Base-by-base conservation (phyloP, 1,139 yeast genomes). In the Waltiozyma sp. region DNA sequence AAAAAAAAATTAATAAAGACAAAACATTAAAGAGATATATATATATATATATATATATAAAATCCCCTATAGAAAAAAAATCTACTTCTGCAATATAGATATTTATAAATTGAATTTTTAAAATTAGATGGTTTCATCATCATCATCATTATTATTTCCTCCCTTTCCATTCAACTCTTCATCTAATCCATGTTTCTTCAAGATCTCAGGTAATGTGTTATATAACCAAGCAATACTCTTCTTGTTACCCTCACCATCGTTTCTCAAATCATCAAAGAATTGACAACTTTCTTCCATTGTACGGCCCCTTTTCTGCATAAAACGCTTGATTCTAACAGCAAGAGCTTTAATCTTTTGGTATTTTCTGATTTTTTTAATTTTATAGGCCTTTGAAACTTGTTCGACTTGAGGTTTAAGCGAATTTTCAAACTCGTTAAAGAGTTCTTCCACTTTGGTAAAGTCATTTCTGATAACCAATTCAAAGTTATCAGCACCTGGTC, bases 221-320 rank as follows among this genome's bases (percentile, higher is more conserved):
- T 55, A 55, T 28, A 55, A 40, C 59, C 59, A 55, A 31, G 59
- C 57, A 21, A 55, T 49, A 2, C 57, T 51, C 49, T 54, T 53
- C 37, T 55, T 53, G 14, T 52, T 47, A 40, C 51, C 50, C 39
- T 54, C 57, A 19, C 51, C 55, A 7, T 52, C 53, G 6, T 50
- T 41, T 47, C 59, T 50, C 41, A 55, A 41, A 34, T 44, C 49
- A 33, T 55, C 59, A 43, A 55, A 55, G 45, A 53, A 55, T 10
- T 45, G 45, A 42, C 54, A 55, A 35, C 53, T 49, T 34, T 54
- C 56, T 10, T 43, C 43, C 15, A 55, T 39, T 1, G 57, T 48
- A 37, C 56, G 51, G 4, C 55, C 53, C 40, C 53, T 54, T 3
- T 49, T 28, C 23, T 51, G 55, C 38, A 48, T 53, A 31, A 53